Conservation (phyloP, 2,329 filamentous ascomycete species). For the Chalara sp. region DNA sequence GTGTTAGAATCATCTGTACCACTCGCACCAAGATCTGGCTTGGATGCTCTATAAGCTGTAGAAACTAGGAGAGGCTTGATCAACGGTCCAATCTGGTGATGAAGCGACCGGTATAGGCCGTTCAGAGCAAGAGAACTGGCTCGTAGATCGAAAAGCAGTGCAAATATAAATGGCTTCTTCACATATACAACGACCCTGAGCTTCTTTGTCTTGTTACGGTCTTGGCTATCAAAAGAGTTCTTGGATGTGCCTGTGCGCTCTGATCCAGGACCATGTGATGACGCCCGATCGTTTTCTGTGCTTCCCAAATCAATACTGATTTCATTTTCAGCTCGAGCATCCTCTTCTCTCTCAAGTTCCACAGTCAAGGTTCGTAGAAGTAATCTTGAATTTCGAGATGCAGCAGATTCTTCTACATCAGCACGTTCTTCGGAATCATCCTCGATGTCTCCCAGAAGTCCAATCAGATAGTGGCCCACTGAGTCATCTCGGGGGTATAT, state of each 20-base stretch:
- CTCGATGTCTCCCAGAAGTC: conserved; percentile 58
- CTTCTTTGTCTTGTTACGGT: conserved; percentile 47
- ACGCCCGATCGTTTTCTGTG: conserved; percentile 8
- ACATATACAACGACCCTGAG: conserved; percentile 68
- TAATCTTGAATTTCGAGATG: conserved; percentile 44
- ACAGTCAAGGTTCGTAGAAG: conserved; percentile 61
- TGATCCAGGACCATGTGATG: conserved; percentile 11
- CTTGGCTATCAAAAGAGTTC: conserved; percentile 37
- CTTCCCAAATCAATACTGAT: conserved; percentile 37
- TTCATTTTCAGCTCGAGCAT: conserved; percentile 35
- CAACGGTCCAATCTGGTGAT: conserved; percentile 53
- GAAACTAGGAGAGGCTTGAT: conserved; percentile 49
- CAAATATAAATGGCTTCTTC: conserved; percentile 69
- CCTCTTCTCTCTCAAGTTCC: conserved; percentile 44
- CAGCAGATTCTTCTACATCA: conserved; percentile 3
- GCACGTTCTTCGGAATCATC: conserved; percentile 26
- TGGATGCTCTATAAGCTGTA: conserved; percentile 49
- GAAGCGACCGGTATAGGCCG: conserved; percentile 51
- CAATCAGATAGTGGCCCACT: conserved; percentile 56
- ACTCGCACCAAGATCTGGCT: conserved; percentile 29
- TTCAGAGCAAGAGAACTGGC: conserved; percentile 52
- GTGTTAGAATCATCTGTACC: conserved; percentile 13
- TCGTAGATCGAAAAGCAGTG: conserved; percentile 61
- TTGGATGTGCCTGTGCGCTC: conserved; percentile 18
- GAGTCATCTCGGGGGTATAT: conserved; percentile 13